Conservation (phyloP, 1,139 yeast species). For the Protomyces inundatus region DNA sequence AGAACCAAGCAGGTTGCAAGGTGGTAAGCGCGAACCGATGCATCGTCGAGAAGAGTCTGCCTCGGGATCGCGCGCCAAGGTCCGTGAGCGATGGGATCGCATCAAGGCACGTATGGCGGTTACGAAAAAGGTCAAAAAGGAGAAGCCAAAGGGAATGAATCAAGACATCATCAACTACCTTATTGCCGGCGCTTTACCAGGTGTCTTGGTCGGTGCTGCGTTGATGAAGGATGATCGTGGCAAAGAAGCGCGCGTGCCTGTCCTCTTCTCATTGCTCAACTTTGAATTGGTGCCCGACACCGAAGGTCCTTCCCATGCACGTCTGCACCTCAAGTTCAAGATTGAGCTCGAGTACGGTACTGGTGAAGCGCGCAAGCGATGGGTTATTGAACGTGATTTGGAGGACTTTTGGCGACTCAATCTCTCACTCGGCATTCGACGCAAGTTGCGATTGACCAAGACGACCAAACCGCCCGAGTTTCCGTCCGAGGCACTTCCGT, state of each 20-base stretch:
- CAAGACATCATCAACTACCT: slow-evolving; percentile 9
- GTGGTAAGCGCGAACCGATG: not conserved
- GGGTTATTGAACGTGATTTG: slow-evolving; percentile 72
- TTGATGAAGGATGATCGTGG: slow-evolving; percentile 17
- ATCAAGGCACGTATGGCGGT: slow-evolving; percentile 10
- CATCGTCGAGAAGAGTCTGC: not conserved
- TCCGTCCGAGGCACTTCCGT: slow-evolving; percentile 35
- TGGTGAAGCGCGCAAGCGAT: slow-evolving; percentile 68
- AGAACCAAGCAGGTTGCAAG: not conserved
- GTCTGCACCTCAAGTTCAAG: slow-evolving; percentile 47
- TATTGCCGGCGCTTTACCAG: slow-evolving; percentile 15
- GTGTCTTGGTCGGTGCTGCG: slow-evolving; percentile 12
- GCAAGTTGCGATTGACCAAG: slow-evolving; percentile 55
- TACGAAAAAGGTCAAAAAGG: slow-evolving; percentile 4
- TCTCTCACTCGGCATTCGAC: slow-evolving; percentile 49
- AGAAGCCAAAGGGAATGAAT: slow-evolving; percentile 12
- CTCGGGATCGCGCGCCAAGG: not conserved
- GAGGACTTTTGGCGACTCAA: slow-evolving; percentile 50
- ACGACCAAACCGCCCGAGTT: slow-evolving; percentile 36
- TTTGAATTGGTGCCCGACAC: slow-evolving; percentile 56
- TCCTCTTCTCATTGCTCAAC: slow-evolving; percentile 66
- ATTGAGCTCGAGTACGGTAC: slow-evolving; percentile 84
- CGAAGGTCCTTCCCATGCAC: slow-evolving; percentile 42
- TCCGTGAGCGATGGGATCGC: slow-evolving; percentile 19
- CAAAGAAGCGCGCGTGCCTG: slow-evolving; percentile 61